Percentiles rank a stretch among this genome's conserved stretches.
Conservation (phyloP, 768 basidiomycete species). For the Lactifluus volemus region DNA sequence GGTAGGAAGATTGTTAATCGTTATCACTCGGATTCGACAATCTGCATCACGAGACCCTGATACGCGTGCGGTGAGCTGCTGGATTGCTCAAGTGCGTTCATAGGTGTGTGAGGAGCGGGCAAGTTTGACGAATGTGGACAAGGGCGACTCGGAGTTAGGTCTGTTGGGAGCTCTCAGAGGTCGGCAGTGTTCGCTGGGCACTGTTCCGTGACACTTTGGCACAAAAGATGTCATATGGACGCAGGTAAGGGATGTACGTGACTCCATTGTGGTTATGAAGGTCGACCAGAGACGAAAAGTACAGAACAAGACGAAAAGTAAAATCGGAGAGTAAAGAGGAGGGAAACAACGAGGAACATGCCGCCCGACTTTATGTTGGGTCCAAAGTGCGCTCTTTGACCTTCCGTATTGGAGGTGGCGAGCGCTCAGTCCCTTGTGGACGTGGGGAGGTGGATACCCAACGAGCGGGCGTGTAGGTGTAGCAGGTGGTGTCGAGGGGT, state of each 20-base stretch:
- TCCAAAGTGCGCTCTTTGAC: slow-evolving; percentile 38
- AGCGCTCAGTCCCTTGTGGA: slow-evolving; percentile 34
- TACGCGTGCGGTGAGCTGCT: not conserved
- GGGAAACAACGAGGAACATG: not conserved
- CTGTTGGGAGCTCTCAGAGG: not conserved
- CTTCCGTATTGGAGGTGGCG: slow-evolving; percentile 34
- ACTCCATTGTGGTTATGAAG: not conserved
- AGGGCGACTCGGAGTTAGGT: not conserved
- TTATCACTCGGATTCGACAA: not conserved
- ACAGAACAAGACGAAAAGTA: not conserved
- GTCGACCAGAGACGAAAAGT: not conserved
- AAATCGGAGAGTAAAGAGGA: not conserved
- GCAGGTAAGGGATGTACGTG: not conserved
- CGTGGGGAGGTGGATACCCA: slow-evolving; percentile 21
- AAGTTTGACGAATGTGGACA: not conserved
- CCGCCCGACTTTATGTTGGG: not conserved
- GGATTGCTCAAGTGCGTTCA: not conserved
- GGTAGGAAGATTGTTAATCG: not conserved
- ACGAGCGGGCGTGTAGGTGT: slow-evolving; percentile 7
- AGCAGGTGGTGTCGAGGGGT: slow-evolving; percentile 16
- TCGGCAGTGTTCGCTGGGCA: not conserved
- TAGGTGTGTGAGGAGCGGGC: not conserved
- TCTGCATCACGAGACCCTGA: not conserved
- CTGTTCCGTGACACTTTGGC: not conserved
- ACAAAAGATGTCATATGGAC: not conserved